Conservation (phyloP, 2,329 filamentous ascomycete genomes). For the Elsinoe arachidis region DNA sequence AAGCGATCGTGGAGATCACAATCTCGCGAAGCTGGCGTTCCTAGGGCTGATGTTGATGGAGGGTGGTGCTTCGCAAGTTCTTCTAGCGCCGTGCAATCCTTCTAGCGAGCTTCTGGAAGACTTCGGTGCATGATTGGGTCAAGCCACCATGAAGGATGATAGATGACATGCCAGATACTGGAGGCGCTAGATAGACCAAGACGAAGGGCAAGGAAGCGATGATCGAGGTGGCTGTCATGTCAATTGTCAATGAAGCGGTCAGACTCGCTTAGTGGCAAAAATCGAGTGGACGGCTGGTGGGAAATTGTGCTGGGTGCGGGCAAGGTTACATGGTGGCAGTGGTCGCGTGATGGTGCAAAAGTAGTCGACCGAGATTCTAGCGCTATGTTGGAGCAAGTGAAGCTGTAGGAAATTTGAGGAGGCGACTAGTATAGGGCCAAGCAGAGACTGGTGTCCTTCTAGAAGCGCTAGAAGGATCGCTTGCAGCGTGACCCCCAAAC, state of each 20-base stretch:
- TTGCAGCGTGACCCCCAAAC: slow-evolving; percentile 3
- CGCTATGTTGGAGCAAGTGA: background rate
- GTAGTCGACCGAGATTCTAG: background rate
- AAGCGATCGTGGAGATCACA: background rate
- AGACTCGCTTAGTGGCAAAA: background rate
- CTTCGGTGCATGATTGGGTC: background rate
- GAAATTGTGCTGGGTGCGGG: background rate
- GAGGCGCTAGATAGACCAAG: background rate
- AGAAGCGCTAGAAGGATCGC: slow-evolving; percentile 9
- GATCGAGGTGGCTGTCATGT: background rate
- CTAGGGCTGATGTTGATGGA: background rate
- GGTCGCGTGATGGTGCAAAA: background rate
- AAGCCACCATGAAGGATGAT: background rate
- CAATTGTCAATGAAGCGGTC: background rate
- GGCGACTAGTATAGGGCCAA: slow-evolving; percentile 10
- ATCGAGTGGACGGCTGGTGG: background rate
- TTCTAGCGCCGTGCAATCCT: background rate
- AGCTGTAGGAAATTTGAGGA: slow-evolving; percentile 10
- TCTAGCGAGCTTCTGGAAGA: slow-evolving; percentile 1
- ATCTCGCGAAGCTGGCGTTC: background rate
- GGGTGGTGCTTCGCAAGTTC: background rate
- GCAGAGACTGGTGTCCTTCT: background rate
- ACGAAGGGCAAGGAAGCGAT: background rate
- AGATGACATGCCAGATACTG: background rate
- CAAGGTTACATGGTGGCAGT: slow-evolving; percentile 3